Evolutionary conservation across 2,329 filamentous ascomycete genomes (phyloP).

Genomic region (Xylariaceae sp.): DNA sequence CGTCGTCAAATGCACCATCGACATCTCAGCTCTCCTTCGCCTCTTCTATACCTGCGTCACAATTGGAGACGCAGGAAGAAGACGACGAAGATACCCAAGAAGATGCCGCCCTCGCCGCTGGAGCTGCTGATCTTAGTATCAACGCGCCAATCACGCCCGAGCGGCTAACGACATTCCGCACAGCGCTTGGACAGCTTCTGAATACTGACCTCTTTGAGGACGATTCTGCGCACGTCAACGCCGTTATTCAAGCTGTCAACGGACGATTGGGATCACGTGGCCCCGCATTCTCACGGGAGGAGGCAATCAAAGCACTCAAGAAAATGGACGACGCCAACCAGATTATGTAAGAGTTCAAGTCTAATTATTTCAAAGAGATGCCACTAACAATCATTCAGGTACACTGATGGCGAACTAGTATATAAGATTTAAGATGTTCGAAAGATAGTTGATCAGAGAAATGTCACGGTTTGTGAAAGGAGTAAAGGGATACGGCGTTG

Average conservation of each 20-base stretch:
- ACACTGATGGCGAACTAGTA: conserved; percentile 34
- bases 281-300: conserved; percentile 64
- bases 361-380: not conserved
- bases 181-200: conserved; percentile 78
- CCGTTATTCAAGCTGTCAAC: conserved; percentile 79
- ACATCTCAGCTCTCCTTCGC: conserved; percentile 63
- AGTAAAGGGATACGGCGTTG: conserved; percentile 14
- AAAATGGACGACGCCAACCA: conserved; percentile 81
- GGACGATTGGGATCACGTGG: conserved; percentile 55
- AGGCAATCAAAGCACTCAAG: conserved; percentile 74
- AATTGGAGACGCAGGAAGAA: conserved; percentile 51
- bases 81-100: conserved; percentile 41
- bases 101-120: conserved; percentile 35
- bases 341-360: conserved; percentile 72
- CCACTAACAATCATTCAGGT: conserved; percentile 27
- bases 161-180: conserved; percentile 73
- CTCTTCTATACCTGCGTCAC: conserved; percentile 76
- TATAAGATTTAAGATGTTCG: conserved; percentile 30
- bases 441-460: conserved; percentile 5
- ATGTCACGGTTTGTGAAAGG: conserved; percentile 4
- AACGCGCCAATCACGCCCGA: conserved; percentile 53
- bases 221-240: conserved; percentile 74
- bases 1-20: conserved; percentile 35
- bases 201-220: conserved; percentile 81
- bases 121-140: conserved; percentile 38